These are phyloP conservation scores for Solanum chaucha DNA, from an alignment of 257 asterid species.

Conservation along the genomic window DNA sequence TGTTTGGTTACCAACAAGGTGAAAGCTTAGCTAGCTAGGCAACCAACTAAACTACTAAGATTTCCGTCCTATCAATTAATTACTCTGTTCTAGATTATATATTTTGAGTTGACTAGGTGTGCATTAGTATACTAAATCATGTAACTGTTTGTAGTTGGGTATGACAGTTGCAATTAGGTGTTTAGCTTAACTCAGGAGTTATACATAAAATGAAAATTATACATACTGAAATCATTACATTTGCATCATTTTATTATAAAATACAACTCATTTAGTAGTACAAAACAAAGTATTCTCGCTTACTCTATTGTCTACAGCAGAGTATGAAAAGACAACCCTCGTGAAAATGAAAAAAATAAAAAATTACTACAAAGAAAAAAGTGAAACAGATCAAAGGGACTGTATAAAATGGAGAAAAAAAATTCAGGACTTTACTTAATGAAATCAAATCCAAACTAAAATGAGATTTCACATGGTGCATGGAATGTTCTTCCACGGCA, in stretches of 20 bases:
- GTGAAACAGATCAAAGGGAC: neutral
- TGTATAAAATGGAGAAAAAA: neutral
- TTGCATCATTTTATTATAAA: neutral
- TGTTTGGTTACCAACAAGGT: too few relatives aligned
- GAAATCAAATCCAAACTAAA: conserved; percentile 24
- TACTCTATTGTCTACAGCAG: neutral
- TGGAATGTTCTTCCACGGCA: conserved; percentile 94
- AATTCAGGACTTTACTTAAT: neutral
- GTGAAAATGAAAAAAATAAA: neutral
- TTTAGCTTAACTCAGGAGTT: neutral
- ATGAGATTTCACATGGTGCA: conserved; percentile 90
- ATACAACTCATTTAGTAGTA: neutral
- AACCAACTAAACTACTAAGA: neutral
- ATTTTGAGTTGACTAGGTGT: neutral
- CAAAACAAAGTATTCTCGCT: neutral
- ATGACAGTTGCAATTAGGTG: neutral
- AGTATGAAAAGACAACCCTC: neutral
- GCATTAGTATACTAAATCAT: neutral
- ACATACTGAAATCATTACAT: neutral
- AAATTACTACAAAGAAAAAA: neutral
- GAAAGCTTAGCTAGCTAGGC: neutral
- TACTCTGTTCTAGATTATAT: neutral
- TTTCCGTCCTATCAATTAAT: too few relatives aligned
- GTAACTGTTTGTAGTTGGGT: neutral
- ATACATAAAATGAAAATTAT: neutral